A percentile compares a stretch with the other conserved stretches of the same genome.
Evolutionary conservation across 192 early-diverging fungal species (phyloP).

Genomic region (Entomortierella beljakovae): DNA sequence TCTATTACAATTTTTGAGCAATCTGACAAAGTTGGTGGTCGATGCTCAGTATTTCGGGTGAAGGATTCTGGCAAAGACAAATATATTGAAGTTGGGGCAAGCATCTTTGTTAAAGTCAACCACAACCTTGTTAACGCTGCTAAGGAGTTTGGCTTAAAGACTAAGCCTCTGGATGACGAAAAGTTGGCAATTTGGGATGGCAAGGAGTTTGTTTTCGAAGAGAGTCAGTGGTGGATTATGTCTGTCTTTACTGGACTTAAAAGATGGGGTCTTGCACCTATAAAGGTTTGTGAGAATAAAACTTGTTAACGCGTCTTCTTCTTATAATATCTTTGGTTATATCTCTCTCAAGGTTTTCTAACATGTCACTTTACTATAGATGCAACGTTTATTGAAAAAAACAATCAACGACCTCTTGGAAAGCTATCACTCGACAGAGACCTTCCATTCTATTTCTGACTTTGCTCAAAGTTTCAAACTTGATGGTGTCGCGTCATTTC

Average conservation of each 20-base stretch:
- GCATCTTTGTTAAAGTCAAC: constrained; percentile 72
- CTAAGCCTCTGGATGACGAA: constrained; percentile 45
- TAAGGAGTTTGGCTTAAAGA: constrained; percentile 61
- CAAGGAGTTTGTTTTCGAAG: constrained; percentile 62
- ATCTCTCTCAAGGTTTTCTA: neutral
- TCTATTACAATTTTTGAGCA: constrained; percentile 68
- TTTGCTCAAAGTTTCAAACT: constrained; percentile 48
- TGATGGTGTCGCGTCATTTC: constrained; percentile 30
- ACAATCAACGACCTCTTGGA: constrained; percentile 34
- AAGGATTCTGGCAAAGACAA: constrained; percentile 27
- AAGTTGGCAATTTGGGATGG: constrained; percentile 63
- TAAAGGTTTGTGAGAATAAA: constrained; percentile 48
- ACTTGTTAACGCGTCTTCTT: constrained; percentile 1
- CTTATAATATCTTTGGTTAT: neutral
- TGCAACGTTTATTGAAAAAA: constrained; percentile 34
- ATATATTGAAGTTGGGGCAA: constrained; percentile 69
- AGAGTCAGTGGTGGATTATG: constrained; percentile 57
- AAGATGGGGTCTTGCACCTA: constrained; percentile 58
- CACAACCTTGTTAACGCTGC: constrained; percentile 64
- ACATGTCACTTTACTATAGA: too few relatives aligned
- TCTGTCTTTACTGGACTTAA: constrained; percentile 53
- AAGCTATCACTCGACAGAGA: constrained; percentile 48
- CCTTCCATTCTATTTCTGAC: constrained; percentile 48
- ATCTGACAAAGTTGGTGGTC: constrained; percentile 65
- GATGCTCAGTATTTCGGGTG: constrained; percentile 47